Conservation (phyloP, 2,329 filamentous ascomycete genomes). For the Sarocladium brachiariae region DNA sequence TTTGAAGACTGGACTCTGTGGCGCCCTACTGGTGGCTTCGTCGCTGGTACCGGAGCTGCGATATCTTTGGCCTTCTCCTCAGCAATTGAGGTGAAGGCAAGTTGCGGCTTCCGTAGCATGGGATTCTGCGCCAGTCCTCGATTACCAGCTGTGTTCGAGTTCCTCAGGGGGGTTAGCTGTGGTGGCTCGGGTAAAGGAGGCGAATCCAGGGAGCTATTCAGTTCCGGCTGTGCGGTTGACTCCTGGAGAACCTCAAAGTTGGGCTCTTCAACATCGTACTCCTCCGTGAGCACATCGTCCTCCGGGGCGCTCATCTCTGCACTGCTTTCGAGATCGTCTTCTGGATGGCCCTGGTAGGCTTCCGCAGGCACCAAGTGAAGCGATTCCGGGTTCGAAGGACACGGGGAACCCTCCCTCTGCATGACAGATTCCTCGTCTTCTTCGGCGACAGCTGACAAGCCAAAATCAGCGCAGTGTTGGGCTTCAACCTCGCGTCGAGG, state of each 20-base stretch:
- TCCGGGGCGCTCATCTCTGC: conserved; percentile 31
- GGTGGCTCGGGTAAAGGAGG: conserved; percentile 40
- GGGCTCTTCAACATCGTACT: conserved; percentile 33
- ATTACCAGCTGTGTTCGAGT: conserved; percentile 46
- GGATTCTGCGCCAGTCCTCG: conserved; percentile 17
- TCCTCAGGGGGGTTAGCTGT: conserved; percentile 44
- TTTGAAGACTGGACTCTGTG: background rate
- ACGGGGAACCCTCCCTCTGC: conserved; percentile 18
- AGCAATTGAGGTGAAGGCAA: background rate
- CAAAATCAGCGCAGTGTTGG: conserved; percentile 27
- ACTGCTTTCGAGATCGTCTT: conserved; percentile 30
- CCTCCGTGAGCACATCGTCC: conserved; percentile 29
- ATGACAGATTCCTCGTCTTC: conserved; percentile 30
- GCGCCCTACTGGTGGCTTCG: background rate
- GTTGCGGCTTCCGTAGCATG: conserved; percentile 1
- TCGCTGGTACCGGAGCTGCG: conserved; percentile 5
- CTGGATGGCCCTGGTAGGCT: conserved; percentile 25
- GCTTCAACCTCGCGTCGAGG: conserved; percentile 46
- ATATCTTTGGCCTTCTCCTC: conserved; percentile 17
- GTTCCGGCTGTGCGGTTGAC: conserved; percentile 25
- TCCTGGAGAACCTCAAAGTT: conserved; percentile 40
- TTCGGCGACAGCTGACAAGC: conserved; percentile 40
- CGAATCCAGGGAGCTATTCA: conserved; percentile 27
- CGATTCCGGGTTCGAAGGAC: conserved; percentile 16
- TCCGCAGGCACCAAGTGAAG: conserved; percentile 16